Conservation (phyloP, 1,284 basidiomycete species). For the Apiotrichum mycotoxinovorans region DNA sequence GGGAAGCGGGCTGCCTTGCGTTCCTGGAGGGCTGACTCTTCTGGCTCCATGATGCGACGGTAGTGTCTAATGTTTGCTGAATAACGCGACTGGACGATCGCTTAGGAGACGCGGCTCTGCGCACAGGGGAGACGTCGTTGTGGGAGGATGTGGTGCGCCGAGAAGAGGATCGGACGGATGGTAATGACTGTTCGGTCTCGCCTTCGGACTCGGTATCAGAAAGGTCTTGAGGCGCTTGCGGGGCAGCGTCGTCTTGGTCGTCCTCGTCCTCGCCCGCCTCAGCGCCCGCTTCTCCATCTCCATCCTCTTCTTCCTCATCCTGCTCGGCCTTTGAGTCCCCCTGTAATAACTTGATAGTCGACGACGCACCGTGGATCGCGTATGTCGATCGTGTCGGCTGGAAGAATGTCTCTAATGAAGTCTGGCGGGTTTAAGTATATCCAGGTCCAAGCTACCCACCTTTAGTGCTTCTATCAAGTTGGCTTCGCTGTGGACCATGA, state of each 20-base stretch:
- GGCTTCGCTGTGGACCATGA: constrained; percentile 84
- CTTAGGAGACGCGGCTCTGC: neutral
- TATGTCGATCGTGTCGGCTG: constrained; percentile 67
- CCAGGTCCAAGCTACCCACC: constrained; percentile 50
- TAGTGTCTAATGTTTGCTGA: constrained; percentile 27
- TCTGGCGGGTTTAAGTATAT: constrained; percentile 38
- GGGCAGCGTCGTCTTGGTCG: neutral
- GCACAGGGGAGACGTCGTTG: neutral
- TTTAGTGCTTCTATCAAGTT: constrained; percentile 75
- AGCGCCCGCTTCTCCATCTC: neutral
- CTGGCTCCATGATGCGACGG: constrained; percentile 26
- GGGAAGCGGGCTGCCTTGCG: neutral
- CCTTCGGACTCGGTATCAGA: constrained; percentile 6
- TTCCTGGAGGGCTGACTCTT: neutral
- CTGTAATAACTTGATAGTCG: constrained; percentile 23
- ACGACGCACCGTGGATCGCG: constrained; percentile 53
- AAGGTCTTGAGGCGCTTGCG: neutral
- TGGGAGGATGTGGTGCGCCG: neutral
- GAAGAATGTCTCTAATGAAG: constrained; percentile 62
- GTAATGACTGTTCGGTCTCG: constrained; percentile 4
- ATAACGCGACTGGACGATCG: neutral
- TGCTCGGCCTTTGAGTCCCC: neutral
- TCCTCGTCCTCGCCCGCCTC: neutral
- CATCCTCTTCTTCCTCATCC: constrained; percentile 10
- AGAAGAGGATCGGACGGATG: neutral